Percentiles rank a stretch among this genome's conserved stretches.
Conservation (phyloP, 2,329 filamentous ascomycete species). For the Paracoccidioides lutzii region DNA sequence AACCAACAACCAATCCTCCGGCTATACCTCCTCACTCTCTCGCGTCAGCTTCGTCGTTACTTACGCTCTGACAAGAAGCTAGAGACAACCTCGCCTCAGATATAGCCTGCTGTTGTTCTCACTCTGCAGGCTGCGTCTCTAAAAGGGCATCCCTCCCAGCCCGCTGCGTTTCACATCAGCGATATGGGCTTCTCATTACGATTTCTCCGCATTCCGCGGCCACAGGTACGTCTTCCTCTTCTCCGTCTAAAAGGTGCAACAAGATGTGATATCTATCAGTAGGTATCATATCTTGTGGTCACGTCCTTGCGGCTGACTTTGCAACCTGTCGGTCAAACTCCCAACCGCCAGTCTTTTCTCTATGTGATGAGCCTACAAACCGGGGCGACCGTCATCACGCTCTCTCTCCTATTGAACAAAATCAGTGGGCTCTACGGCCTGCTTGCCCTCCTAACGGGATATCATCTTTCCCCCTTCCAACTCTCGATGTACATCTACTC, state of each 20-base stretch:
- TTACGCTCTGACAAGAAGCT: background rate
- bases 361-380: slow-evolving; percentile 77
- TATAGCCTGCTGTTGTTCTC: background rate
- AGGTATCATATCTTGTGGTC: background rate
- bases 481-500: slow-evolving; percentile 89
- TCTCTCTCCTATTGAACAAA: slow-evolving; percentile 82
- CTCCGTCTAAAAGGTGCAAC: background rate
- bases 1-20: background rate
- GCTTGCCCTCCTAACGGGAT: slow-evolving; percentile 77
- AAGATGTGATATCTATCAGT: background rate
- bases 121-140: background rate
- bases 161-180: slow-evolving; percentile 2
- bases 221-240: slow-evolving; percentile 27
- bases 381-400: slow-evolving; percentile 70
- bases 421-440: slow-evolving; percentile 82
- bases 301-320: background rate
- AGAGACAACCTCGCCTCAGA: background rate
- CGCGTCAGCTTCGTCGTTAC: background rate
- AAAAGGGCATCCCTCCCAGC: background rate
- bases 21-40: too few species aligned
- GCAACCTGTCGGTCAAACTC: background rate
- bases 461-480: slow-evolving; percentile 67
- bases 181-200: slow-evolving; percentile 29
- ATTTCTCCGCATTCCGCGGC: slow-evolving; percentile 38
- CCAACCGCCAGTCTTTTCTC: slow-evolving; percentile 56